Base-by-base conservation (phyloP, 2,329 filamentous ascomycete genomes). In the Neoarthrinium moseri region DNA sequence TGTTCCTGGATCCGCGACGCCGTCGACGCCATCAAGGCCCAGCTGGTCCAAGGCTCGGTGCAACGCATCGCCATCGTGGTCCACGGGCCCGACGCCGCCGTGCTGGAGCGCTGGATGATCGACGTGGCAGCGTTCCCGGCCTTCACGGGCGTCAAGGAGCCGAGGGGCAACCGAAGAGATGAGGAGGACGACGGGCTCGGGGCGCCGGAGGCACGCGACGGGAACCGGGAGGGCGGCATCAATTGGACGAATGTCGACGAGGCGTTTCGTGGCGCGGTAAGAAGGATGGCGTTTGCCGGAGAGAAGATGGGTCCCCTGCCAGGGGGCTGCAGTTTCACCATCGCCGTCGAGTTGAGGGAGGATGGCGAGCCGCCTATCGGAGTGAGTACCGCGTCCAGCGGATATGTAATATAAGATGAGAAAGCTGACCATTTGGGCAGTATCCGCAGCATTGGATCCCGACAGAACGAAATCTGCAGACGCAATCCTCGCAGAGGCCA, bases 1-100 rank as follows among this genome's bases (percentile, higher is more conserved):
- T 95, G 89, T 74, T 73, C 82, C 58, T 96, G 91, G 87, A 83
- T 96, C 66, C 81, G 77, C 61, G 87, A 94, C 63, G 89, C 91
- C 54, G 80, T 94, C 33, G 72, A 83, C 51, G 86, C 89, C 27
- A 80, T 91, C 18, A 75, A 81, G 49, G 74, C 72, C 4, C 86
- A 95, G 68, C 75, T 96, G 27, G 75, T 87, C 38, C 77, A 73
- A 8, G 77, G 75, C 21, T 49, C 65, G 37, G 75, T 73, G 12
- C 62, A 70, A 20, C 69, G 72, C 43, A 63, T 81, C 36, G 75
- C 69, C 24, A 58, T 81, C 33, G 73, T 74, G 5, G 59, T 81
- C 48, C 75, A 56, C 32, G 52, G 57, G 3, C 51, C 57, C 4
- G 58, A 60, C 0, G 61, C 70, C 26, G 59, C 57, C 2, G 75